A percentile compares a stretch with the other conserved stretches of the same genome.
phyloP scores from a whole-genome alignment of 768 basidiomycete species.

The Goffeauzyma gilvescens region DNA sequence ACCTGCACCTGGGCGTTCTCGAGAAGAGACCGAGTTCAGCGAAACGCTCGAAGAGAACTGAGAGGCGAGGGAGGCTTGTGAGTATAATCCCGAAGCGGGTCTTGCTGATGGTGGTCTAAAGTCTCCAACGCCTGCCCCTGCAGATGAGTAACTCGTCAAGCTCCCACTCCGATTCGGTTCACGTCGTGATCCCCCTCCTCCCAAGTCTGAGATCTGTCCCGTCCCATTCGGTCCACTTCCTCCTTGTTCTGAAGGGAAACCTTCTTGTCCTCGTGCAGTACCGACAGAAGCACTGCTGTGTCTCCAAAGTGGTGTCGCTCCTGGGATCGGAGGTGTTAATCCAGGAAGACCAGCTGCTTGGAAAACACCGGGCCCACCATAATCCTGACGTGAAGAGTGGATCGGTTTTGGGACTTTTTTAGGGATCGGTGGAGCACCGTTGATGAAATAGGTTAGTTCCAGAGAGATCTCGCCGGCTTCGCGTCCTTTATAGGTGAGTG shows the following conservation, averaged over 20 bases:
- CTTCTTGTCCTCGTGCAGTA: not conserved
- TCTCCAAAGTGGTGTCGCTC: not conserved
- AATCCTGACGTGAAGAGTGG: not conserved
- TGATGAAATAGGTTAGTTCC: slow-evolving; percentile 82
- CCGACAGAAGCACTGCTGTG: slow-evolving; percentile 1
- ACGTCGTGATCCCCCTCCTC: too few species aligned
- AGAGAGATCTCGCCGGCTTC: slow-evolving; percentile 70
- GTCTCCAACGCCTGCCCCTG: too few species aligned
- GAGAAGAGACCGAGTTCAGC: too few species aligned
- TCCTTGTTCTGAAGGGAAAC: not conserved
- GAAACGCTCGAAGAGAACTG: too few species aligned
- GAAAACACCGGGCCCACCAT: not conserved
- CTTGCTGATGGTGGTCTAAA: too few species aligned
- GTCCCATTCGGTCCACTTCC: too few species aligned
- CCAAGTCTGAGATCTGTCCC: too few species aligned
- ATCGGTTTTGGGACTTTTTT: slow-evolving; percentile 10
- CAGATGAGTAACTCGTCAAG: too few species aligned
- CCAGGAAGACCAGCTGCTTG: not conserved
- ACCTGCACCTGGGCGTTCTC: too few species aligned
- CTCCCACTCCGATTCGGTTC: too few species aligned
- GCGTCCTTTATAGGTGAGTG: slow-evolving; percentile 62
- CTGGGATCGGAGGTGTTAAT: not conserved
- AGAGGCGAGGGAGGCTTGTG: too few species aligned
- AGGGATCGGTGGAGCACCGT: slow-evolving; percentile 28
- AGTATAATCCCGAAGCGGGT: too few species aligned